phyloP scores from a whole-genome alignment of 495 filamentous ascomycete genomes.

The Pyronema domesticum region DNA sequence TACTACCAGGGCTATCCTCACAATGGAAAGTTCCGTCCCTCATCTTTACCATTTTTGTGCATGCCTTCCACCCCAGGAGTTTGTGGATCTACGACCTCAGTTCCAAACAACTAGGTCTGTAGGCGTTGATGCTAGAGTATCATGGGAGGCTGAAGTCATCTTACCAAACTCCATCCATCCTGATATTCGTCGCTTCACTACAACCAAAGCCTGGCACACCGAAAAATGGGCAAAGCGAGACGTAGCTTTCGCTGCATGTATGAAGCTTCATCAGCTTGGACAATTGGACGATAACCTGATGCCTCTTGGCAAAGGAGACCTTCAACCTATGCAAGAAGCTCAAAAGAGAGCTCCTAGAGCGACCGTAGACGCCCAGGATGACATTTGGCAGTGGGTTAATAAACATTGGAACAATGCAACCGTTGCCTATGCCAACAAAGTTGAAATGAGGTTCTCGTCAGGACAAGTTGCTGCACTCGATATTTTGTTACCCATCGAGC shows the following conservation, averaged over 20 bases:
- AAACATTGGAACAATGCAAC: constrained; percentile 14
- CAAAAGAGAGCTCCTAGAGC: constrained; percentile 33
- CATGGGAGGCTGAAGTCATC: constrained; percentile 40
- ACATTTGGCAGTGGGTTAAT: constrained; percentile 37
- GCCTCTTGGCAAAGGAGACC: constrained; percentile 32
- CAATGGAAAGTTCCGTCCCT: constrained; percentile 47
- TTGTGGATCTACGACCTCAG: constrained; percentile 31
- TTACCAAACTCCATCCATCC: constrained; percentile 55
- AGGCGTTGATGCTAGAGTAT: not conserved
- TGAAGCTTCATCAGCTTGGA: constrained; percentile 46
- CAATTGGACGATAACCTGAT: constrained; percentile 67
- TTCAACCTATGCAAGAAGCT: constrained; percentile 26
- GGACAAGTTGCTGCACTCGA: constrained; percentile 2
- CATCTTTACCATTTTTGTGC: constrained; percentile 77
- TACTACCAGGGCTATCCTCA: constrained; percentile 46
- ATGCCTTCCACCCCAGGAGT: constrained; percentile 34
- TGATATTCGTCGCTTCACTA: constrained; percentile 37
- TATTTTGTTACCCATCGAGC: constrained; percentile 7
- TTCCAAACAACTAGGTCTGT: constrained; percentile 4
- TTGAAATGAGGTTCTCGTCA: not conserved
- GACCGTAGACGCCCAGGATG: constrained; percentile 37
- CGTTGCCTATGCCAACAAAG: not conserved
- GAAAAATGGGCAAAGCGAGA: constrained; percentile 66
- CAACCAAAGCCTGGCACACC: constrained; percentile 42
- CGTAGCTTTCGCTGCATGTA: constrained; percentile 68